Evolutionary conservation across 1,139 yeast species (phyloP).

Genomic region (Blastobotrys serpentis): DNA sequence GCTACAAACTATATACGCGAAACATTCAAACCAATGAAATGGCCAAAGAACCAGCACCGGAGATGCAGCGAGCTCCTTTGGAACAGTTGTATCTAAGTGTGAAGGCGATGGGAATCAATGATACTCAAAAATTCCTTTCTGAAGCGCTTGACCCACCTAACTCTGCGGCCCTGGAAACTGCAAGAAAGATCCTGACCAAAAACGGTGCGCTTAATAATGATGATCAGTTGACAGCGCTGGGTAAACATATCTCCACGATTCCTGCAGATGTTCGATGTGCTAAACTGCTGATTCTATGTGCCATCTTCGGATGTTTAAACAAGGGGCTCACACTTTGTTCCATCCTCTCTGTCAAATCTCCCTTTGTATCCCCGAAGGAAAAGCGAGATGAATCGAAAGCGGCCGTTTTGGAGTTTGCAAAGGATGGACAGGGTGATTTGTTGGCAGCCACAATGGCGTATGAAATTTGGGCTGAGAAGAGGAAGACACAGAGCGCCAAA

Average conservation of each 20-base stretch:
- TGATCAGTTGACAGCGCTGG: slow-evolving; percentile 68
- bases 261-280: slow-evolving; percentile 89
- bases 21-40: slow-evolving; percentile 55
- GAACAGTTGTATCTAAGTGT: slow-evolving; percentile 81
- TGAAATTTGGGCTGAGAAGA: slow-evolving; percentile 46
- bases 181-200: slow-evolving; percentile 59
- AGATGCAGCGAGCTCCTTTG: slow-evolving; percentile 76
- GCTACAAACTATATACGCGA: slow-evolving; percentile 75
- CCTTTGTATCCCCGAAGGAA: slow-evolving; percentile 64
- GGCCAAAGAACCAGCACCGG: slow-evolving; percentile 80
- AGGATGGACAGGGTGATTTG: slow-evolving; percentile 63
- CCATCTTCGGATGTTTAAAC: slow-evolving; percentile 82
- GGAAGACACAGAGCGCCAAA: slow-evolving; percentile 26
- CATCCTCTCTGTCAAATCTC: slow-evolving; percentile 67
- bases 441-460: slow-evolving; percentile 60
- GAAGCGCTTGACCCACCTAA: slow-evolving; percentile 85
- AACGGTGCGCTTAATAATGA: slow-evolving; percentile 64
- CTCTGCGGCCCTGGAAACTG: slow-evolving; percentile 55
- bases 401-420: slow-evolving; percentile 46
- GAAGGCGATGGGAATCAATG: slow-evolving; percentile 80
- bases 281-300: slow-evolving; percentile 72
- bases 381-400: slow-evolving; percentile 61
- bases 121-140: slow-evolving; percentile 66
- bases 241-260: slow-evolving; percentile 73
- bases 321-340: slow-evolving; percentile 74